Evolutionary conservation across 805 yeast genomes (phyloP).

Genomic region (Candida ponderosae): DNA sequence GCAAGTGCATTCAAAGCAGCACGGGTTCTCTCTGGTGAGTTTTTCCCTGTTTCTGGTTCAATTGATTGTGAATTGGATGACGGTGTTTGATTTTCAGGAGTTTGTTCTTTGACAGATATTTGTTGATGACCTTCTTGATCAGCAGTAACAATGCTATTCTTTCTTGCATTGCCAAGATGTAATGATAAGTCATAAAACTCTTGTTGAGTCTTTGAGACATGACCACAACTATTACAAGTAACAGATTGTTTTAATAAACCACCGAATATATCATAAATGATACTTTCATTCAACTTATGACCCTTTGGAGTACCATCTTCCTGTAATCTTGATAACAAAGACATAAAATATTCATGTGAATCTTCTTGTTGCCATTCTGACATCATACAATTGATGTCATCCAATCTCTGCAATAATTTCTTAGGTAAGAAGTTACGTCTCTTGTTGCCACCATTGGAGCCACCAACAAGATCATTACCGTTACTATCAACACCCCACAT

Average conservation of each 20-base stretch:
- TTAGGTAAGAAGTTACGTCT: constrained; percentile 64
- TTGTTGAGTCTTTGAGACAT: constrained; percentile 80
- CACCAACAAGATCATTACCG: constrained; percentile 18
- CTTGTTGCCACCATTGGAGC: constrained; percentile 10
- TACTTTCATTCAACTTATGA: constrained; percentile 69
- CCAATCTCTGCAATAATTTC: constrained; percentile 59
- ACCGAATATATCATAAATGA: constrained; percentile 90
- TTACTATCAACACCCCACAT: constrained; percentile 58
- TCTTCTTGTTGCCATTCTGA: constrained; percentile 97
- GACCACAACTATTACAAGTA: constrained; percentile 75
- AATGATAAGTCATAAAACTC: constrained; percentile 90
- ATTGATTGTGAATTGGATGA: not conserved
- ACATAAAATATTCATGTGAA: constrained; percentile 95
- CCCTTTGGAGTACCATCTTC: constrained; percentile 92
- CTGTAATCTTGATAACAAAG: constrained; percentile 77
- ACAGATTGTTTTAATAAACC: constrained; percentile 82
- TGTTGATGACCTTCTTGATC: not conserved
- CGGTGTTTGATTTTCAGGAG: not conserved
- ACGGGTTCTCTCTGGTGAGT: not conserved
- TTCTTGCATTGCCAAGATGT: constrained; percentile 39
- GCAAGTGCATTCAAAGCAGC: not conserved
- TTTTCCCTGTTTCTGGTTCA: not conserved
- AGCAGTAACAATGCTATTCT: constrained; percentile 10
- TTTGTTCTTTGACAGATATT: constrained; percentile 1
- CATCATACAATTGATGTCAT: constrained; percentile 92